These are phyloP conservation scores for Phytophthora quininea DNA, from an alignment of 352 stramenopile species.

Conservation along the genomic window DNA sequence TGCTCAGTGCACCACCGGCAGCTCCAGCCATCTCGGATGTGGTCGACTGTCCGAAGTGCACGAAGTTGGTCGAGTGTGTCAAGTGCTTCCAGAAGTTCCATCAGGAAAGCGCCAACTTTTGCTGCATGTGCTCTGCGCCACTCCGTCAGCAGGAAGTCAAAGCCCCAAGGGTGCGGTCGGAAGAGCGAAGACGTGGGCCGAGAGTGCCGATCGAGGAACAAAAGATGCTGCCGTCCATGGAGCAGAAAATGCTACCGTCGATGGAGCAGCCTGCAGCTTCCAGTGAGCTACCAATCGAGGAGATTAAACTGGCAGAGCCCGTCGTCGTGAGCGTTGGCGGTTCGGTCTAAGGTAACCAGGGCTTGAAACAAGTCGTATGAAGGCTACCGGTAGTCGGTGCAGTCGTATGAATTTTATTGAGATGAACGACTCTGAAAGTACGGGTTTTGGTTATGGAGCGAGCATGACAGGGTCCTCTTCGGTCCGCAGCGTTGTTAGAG, in stretches of 20 bases:
- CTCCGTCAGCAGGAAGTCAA: conserved; percentile 60
- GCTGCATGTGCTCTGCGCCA: conserved; percentile 64
- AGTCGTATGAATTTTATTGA: too few species aligned
- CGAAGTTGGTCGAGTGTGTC: conserved; percentile 64
- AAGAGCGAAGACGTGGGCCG: conserved; percentile 46
- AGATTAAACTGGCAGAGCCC: conserved; percentile 17
- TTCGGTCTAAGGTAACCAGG: too few species aligned
- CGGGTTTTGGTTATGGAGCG: conserved; percentile 9
- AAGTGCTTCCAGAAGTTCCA: conserved; percentile 79
- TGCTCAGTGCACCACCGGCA: conserved; percentile 42
- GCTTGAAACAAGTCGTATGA: too few species aligned
- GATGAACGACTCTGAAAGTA: too few species aligned
- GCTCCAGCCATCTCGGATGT: conserved; percentile 24
- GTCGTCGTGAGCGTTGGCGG: conserved; percentile 8
- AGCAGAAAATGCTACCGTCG: background rate
- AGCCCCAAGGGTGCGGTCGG: conserved; percentile 46
- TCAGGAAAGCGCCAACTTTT: conserved; percentile 82
- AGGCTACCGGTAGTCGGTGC: too few species aligned
- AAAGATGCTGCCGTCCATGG: background rate
- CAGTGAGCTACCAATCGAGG: conserved; percentile 1
- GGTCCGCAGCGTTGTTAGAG: conserved; percentile 55
- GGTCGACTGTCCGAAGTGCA: conserved; percentile 31
- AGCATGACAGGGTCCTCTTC: conserved; percentile 59
- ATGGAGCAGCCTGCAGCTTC: background rate
- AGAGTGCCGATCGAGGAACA: conserved; percentile 46